Conservation (phyloP, 2,329 filamentous ascomycete species). For the Bisporella sp. region DNA sequence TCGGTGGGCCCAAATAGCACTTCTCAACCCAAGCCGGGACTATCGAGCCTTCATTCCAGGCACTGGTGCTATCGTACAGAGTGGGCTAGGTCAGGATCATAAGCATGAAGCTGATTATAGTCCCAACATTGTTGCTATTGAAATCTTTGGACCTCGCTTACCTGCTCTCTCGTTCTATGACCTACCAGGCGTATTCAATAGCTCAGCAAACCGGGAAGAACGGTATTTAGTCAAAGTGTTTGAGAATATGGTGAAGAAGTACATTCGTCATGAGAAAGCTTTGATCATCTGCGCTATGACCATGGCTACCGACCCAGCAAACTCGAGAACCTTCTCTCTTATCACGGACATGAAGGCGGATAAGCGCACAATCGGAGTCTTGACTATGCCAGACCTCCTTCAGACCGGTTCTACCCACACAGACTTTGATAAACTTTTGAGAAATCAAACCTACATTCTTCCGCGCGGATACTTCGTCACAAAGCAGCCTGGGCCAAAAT, state of each 20-base stretch:
- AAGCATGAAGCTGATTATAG: slow-evolving; percentile 58
- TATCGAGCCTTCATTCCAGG: slow-evolving; percentile 36
- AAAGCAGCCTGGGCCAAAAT: slow-evolving; percentile 47
- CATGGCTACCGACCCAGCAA: slow-evolving; percentile 73
- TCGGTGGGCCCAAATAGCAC: slow-evolving; percentile 68
- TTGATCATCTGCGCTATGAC: slow-evolving; percentile 72
- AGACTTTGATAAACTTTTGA: slow-evolving; percentile 59
- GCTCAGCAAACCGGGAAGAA: slow-evolving; percentile 57
- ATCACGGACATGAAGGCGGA: slow-evolving; percentile 51
- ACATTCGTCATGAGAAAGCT: slow-evolving; percentile 62
- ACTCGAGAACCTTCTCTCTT: slow-evolving; percentile 62
- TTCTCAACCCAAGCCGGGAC: slow-evolving; percentile 58
- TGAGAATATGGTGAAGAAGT: slow-evolving; percentile 60
- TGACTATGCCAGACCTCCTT: slow-evolving; percentile 79
- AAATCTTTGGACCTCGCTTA: slow-evolving; percentile 65
- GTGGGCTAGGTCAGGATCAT: slow-evolving; percentile 24
- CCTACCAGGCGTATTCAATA: slow-evolving; percentile 74
- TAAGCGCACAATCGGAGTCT: slow-evolving; percentile 60
- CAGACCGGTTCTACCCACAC: slow-evolving; percentile 41
- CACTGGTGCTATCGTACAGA: slow-evolving; percentile 24
- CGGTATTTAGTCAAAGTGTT: slow-evolving; percentile 62
- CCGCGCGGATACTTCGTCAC: slow-evolving; percentile 77
- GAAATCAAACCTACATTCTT: slow-evolving; percentile 50
- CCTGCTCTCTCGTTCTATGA: slow-evolving; percentile 79
- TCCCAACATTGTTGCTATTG: slow-evolving; percentile 71